Evolutionary conservation across 2,329 filamentous ascomycete genomes (phyloP).

Genomic region (Botrytis squamosa): DNA sequence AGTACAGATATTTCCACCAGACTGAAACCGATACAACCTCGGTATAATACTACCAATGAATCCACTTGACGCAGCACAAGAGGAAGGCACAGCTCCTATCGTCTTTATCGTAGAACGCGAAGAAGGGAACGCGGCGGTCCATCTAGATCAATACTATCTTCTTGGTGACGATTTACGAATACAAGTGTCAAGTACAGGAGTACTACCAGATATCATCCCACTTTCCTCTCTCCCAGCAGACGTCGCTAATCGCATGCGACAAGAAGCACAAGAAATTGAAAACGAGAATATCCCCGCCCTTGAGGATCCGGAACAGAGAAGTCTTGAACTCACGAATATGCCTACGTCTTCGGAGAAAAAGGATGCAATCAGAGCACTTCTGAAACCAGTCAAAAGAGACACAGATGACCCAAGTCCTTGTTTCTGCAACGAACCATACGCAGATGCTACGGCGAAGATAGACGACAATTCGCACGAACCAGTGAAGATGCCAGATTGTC

Average conservation of each 20-base stretch:
- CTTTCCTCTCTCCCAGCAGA: background rate
- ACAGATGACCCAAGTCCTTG: background rate
- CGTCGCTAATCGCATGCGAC: too few species aligned
- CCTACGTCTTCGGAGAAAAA: background rate
- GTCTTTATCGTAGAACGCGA: background rate
- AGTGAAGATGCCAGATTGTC: background rate
- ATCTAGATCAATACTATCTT: background rate
- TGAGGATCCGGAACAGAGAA: background rate
- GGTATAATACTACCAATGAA: background rate
- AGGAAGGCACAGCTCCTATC: background rate
- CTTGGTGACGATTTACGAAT: background rate
- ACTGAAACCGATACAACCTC: background rate
- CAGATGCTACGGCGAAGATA: background rate
- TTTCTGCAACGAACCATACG: background rate
- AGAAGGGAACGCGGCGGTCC: too few species aligned
- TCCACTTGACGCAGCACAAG: accelerated
- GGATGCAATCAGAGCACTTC: background rate
- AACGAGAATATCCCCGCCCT: background rate
- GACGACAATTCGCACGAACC: background rate
- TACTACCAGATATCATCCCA: accelerated
- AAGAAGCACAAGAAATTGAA: background rate
- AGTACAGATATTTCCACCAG: too few species aligned
- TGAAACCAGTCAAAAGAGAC: background rate
- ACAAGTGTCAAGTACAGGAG: background rate
- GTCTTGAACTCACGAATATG: accelerated